phyloP scores from a whole-genome alignment of 768 basidiomycete genomes.

The Kondoa malvinella region DNA sequence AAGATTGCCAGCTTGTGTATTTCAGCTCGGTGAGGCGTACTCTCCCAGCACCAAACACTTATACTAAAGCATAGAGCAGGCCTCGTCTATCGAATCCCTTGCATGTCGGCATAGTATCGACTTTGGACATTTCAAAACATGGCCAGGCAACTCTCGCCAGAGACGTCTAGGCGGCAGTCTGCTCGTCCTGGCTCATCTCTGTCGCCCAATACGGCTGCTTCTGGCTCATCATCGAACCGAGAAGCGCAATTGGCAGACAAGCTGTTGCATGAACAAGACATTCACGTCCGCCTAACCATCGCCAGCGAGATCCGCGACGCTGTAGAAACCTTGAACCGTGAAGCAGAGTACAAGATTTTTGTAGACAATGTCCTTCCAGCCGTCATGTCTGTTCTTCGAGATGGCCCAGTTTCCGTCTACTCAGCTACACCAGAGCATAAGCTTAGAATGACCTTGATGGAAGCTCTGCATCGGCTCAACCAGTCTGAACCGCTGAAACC shows the following conservation, averaged over 20 bases:
- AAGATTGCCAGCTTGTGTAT: background rate
- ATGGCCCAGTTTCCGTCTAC: slow-evolving; percentile 4
- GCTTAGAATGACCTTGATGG: slow-evolving; percentile 70
- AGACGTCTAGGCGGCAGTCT: background rate
- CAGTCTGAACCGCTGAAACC: slow-evolving; percentile 58
- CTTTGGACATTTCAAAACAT: too few relatives aligned
- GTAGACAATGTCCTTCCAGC: slow-evolving; percentile 15
- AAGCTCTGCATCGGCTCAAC: slow-evolving; percentile 76
- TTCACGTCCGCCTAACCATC: slow-evolving; percentile 11
- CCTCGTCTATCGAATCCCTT: too few relatives aligned
- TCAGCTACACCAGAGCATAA: slow-evolving; percentile 36
- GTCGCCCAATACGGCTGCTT: too few relatives aligned
- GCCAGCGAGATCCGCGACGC: slow-evolving; percentile 15
- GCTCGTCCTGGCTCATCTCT: background rate
- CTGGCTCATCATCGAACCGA: background rate
- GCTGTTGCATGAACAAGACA: slow-evolving; percentile 7
- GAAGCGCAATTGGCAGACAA: background rate
- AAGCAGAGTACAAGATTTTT: slow-evolving; percentile 9
- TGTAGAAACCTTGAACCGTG: slow-evolving; percentile 13
- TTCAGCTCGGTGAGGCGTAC: background rate
- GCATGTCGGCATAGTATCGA: too few relatives aligned
- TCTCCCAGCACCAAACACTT: background rate
- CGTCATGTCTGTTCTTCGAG: slow-evolving; percentile 10
- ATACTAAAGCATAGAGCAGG: too few relatives aligned
- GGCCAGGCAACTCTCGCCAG: background rate